phyloP scores from a whole-genome alignment of 441 rosid species.

The Hypseocharis bilobata region DNA sequence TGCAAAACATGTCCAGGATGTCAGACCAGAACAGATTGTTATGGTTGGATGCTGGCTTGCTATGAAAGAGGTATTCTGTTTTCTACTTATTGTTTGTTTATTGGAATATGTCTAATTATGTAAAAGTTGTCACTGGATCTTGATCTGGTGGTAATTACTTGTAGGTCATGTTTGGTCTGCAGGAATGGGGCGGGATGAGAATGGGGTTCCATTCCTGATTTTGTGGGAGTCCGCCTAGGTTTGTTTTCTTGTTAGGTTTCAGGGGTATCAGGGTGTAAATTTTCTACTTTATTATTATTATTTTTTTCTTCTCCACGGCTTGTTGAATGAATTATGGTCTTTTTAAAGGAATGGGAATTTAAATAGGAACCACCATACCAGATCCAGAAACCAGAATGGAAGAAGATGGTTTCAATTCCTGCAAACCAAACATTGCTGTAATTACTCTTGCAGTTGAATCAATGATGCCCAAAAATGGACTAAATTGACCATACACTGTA shows the following conservation, averaged over 20 bases:
- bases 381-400: background rate
- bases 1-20: conserved; percentile 35
- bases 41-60: conserved; percentile 99
- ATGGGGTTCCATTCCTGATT: background rate
- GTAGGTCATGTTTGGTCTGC: conserved; percentile 1
- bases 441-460: background rate
- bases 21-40: conserved; percentile 57
- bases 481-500: background rate
- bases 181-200: too few species aligned
- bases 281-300: too few species aligned
- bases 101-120: conserved; percentile 5
- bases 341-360: too few species aligned
- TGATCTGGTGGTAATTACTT: background rate
- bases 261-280: background rate
- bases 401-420: too few species aligned
- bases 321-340: too few species aligned
- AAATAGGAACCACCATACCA: background rate
- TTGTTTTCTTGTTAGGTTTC: background rate
- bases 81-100: conserved; percentile 18
- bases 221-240: too few species aligned
- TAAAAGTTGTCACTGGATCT: background rate
- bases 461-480: background rate
- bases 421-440: background rate
- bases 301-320: background rate
- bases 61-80: conserved; percentile 79